Evolutionary conservation across 169 alveolate genomes (phyloP).

Genomic region (Plasmodium gonderi): DNA sequence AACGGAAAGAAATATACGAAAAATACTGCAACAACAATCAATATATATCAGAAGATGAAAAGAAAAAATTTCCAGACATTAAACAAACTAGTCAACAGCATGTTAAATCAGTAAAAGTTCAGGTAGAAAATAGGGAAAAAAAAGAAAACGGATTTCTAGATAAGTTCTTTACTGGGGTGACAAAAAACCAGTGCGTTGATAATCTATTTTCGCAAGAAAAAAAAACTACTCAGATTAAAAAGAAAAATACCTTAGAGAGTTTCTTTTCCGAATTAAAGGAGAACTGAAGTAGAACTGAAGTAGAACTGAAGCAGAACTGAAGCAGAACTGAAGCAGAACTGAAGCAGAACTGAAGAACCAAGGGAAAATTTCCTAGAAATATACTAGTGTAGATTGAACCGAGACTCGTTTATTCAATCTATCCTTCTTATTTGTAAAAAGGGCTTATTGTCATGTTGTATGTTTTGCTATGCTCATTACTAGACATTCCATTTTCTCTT

Average conservation of each 20-base stretch:
- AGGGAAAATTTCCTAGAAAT: neutral
- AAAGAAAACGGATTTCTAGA: constrained; percentile 62
- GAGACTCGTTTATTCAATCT: no score
- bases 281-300: neutral
- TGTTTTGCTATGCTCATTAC: neutral
- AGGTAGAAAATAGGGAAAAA: constrained; percentile 33
- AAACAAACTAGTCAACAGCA: neutral
- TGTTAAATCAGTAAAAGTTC: neutral
- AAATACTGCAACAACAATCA: constrained; percentile 14
- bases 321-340: neutral
- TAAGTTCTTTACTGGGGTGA: constrained; percentile 72
- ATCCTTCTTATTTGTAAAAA: neutral
- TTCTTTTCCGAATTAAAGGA: constrained; percentile 67
- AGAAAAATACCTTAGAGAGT: constrained; percentile 47
- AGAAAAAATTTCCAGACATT: constrained; percentile 2
- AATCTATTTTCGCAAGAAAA: constrained; percentile 63
- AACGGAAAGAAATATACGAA: constrained; percentile 63
- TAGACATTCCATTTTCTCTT: neutral
- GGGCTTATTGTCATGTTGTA: neutral
- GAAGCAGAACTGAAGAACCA: neutral
- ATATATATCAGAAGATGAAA: constrained; percentile 32
- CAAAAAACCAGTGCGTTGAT: constrained; percentile 63
- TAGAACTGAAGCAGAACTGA: neutral
- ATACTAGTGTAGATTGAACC: no score
- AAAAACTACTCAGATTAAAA: constrained; percentile 64